Base-by-base conservation (phyloP, 2,329 filamentous ascomycete species). In the Neonectria sp. region DNA sequence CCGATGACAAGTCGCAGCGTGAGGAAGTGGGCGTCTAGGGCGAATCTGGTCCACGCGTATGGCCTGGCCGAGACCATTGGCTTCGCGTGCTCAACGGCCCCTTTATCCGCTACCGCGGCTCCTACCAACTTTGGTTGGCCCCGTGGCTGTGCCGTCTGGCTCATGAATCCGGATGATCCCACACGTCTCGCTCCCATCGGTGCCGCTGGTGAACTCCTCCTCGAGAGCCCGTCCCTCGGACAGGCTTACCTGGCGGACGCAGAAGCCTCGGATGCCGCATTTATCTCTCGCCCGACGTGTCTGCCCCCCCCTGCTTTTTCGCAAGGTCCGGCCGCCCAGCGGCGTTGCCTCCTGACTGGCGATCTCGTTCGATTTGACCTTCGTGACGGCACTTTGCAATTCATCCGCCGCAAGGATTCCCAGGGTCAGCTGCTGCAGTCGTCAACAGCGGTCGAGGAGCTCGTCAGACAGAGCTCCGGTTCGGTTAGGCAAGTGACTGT, bases 71-170 rank as follows among this genome's bases (percentile, higher is more conserved):
- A 55, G 45, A 45, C 46, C 9, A 33, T 64, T 4, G 61, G 61
- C 25, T 64, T 52, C 46, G 61, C 43, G 35, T 64, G 61, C n/a
- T 64, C 27, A 45, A 64, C 61, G 9, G 33, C 45, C 43, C 61
- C 61, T 53, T 3, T 64, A 37, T 59, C 27, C 27, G 4, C 27
- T 4, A 7, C 27, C 27, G 27, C 27, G 27, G 27, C 27, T 29
- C 27, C 65, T 45, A 2, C 33, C 13, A 60, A 67, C 51, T 59
- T 65, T 40, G 65, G 65, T 55, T 67, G 65, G 65, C 61, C 65
- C 24, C 65, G 62, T 1, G 65, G 65, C 35, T 67, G 65, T 53
- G 62, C 65, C 27, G 56, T 51, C n/a, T 68, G 65, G 65, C 51
- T 68, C 35, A 65, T 68, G 62, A 61, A 68, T 33, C 52, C 65